Percentiles rank a stretch among this genome's conserved stretches.
phyloP scores from a whole-genome alignment of 768 basidiomycete genomes.

The Gymnopilus junonius region DNA sequence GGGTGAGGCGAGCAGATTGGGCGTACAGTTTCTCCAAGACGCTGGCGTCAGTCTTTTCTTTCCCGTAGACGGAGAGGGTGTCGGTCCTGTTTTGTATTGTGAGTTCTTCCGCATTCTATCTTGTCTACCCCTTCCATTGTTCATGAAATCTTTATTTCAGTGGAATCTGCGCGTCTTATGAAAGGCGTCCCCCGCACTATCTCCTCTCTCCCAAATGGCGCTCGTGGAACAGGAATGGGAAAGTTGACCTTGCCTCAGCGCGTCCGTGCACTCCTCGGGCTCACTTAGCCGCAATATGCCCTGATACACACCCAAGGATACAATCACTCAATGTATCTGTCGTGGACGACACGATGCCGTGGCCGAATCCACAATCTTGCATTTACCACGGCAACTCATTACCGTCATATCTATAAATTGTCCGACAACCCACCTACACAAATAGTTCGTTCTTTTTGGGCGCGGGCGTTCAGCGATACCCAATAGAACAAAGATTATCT shows the following conservation, averaged over 20 bases:
- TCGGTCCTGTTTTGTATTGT: constrained; percentile 34
- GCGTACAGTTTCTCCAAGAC: constrained; percentile 34
- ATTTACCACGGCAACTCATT: background rate
- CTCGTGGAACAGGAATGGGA: constrained; percentile 6
- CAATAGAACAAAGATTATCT: background rate
- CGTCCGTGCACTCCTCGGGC: constrained; percentile 28
- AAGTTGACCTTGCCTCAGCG: constrained; percentile 29
- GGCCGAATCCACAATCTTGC: background rate
- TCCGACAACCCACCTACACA: background rate
- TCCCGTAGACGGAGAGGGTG: constrained; percentile 27
- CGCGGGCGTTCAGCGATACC: background rate
- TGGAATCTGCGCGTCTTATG: constrained; percentile 24
- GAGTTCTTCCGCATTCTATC: constrained; percentile 11
- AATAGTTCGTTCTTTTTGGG: background rate
- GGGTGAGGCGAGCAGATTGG: constrained; percentile 33
- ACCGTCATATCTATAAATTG: background rate
- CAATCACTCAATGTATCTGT: background rate
- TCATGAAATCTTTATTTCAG: constrained; percentile 17
- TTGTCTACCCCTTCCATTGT: background rate
- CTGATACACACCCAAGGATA: background rate
- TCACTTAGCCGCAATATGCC: constrained; percentile 5
- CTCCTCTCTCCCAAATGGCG: constrained; percentile 18
- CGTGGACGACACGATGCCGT: background rate
- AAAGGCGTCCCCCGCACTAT: constrained; percentile 27
- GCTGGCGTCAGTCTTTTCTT: constrained; percentile 33